Evolutionary conservation across 2,329 filamentous ascomycete species (phyloP).

Genomic region (Lithohypha guttulata): DNA sequence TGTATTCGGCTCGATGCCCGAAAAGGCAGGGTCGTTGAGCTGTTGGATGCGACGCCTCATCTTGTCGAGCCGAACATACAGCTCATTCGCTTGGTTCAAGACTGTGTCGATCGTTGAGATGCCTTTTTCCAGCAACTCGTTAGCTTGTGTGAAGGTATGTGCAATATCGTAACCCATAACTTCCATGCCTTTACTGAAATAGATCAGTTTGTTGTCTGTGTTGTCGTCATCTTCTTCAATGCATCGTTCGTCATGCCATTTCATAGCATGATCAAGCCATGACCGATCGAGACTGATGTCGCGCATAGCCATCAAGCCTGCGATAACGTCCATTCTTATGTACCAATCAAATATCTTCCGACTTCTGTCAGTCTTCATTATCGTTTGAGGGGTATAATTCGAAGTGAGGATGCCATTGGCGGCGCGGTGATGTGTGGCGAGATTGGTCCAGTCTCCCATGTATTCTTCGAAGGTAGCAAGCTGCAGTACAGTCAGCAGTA

Average conservation of each 20-base stretch:
- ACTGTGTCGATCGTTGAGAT: conserved; percentile 58
- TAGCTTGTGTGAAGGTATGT: conserved; percentile 56
- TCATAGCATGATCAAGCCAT: conserved; percentile 61
- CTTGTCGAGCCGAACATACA: conserved; percentile 35
- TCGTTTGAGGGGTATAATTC: conserved; percentile 65
- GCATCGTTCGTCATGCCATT: conserved; percentile 55
- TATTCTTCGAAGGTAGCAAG: conserved; percentile 93
- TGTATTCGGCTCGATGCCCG: conserved; percentile 42
- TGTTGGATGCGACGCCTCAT: conserved; percentile 47
- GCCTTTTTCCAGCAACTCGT: conserved; percentile 34
- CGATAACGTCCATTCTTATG: conserved; percentile 73
- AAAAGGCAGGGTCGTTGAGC: conserved; percentile 50
- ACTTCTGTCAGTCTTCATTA: conserved; percentile 58
- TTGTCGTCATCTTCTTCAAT: neutral
- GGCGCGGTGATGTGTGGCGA: conserved; percentile 85
- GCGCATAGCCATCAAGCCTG: conserved; percentile 71
- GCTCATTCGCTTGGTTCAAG: conserved; percentile 45
- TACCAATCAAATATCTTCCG: conserved; percentile 81
- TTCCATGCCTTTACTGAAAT: conserved; percentile 28
- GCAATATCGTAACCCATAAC: conserved; percentile 72
- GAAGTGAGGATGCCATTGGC: conserved; percentile 70
- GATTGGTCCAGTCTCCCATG: conserved; percentile 87
- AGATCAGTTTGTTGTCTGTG: neutral
- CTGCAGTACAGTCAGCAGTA: conserved; percentile 77
- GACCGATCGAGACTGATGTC: conserved; percentile 61